Evolutionary conservation across 2,329 filamentous ascomycete species (phyloP).

Genomic region (Camptophora hylomeconis): DNA sequence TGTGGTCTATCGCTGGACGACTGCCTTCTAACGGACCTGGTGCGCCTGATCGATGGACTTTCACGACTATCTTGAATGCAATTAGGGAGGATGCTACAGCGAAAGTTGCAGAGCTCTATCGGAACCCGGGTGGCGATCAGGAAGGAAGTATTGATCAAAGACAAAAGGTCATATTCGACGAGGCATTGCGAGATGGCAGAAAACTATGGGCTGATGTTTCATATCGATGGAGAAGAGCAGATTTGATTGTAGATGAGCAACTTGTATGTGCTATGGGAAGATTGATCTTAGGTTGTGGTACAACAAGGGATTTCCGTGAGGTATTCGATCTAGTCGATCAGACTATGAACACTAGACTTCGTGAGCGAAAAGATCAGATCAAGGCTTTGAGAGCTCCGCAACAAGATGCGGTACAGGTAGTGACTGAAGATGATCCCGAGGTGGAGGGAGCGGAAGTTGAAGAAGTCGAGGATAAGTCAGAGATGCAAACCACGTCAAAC

Average conservation of each 20-base stretch:
- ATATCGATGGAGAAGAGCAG: conserved; percentile 58
- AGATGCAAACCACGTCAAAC: too few relatives aligned
- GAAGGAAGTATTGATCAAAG: conserved; percentile 16
- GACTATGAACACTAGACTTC: conserved; percentile 53
- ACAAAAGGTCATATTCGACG: conserved; percentile 16
- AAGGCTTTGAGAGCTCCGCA: too few relatives aligned
- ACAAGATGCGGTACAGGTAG: too few relatives aligned
- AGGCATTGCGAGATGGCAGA: conserved; percentile 52
- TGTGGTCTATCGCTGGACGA: conserved; percentile 65
- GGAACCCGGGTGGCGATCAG: too few relatives aligned
- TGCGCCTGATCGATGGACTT: conserved; percentile 59
- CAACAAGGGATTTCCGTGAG: conserved; percentile 52
- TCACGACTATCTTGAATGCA: conserved; percentile 69
- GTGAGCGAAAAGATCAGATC: conserved; percentile 5
- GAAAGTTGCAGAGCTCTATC: conserved; percentile 18
- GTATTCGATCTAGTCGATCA: conserved; percentile 67
- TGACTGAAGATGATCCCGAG: too few relatives aligned
- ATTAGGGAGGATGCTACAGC: conserved; percentile 40
- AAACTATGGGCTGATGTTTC: conserved; percentile 71
- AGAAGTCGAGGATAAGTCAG: background rate
- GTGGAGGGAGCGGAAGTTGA: background rate
- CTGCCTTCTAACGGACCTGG: conserved; percentile 51
- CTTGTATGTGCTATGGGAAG: conserved; percentile 72
- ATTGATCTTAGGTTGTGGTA: conserved; percentile 53
- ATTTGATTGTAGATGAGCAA: conserved; percentile 60